Evolutionary conservation across 208 protist species (phyloP).

Genomic region (Trypanosomatidae sp.): DNA sequence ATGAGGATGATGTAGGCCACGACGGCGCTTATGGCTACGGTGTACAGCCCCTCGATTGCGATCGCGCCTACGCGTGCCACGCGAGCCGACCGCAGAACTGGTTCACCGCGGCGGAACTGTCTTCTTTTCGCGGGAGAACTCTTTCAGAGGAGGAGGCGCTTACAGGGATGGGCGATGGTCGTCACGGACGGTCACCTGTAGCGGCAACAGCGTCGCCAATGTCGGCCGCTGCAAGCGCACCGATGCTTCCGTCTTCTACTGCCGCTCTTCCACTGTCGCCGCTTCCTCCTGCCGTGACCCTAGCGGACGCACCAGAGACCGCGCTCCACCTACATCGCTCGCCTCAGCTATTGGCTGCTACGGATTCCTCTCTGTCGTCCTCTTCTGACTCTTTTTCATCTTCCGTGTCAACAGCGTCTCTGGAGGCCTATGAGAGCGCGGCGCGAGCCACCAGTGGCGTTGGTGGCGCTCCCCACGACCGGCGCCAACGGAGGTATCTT

Average conservation of each 20-base stretch:
- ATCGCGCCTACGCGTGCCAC: constrained; percentile 19
- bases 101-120: constrained; percentile 8
- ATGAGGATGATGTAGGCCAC: neutral
- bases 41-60: constrained; percentile 22
- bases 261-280: neutral
- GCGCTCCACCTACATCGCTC: neutral
- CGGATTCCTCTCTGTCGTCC: neutral
- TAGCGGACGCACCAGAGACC: neutral
- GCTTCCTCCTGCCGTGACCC: neutral
- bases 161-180: neutral
- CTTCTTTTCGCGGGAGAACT: constrained; percentile 9
- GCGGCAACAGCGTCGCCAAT: neutral
- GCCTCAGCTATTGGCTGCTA: neutral
- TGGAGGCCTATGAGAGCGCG: constrained; percentile 15
- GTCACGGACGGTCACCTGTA: neutral
- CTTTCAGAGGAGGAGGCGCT: neutral
- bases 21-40: constrained; percentile 3
- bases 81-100: constrained; percentile 3
- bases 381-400: constrained; percentile 14
- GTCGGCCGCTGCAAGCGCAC: neutral
- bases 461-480: neutral
- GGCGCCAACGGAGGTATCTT: neutral
- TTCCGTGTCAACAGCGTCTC: constrained; percentile 12
- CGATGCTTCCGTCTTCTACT: neutral
- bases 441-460: neutral